Evolutionary conservation across 495 filamentous ascomycete species (phyloP), one percentile per base, ranked within the genome.

Genomic region (Penicillium arizonense): DNA sequence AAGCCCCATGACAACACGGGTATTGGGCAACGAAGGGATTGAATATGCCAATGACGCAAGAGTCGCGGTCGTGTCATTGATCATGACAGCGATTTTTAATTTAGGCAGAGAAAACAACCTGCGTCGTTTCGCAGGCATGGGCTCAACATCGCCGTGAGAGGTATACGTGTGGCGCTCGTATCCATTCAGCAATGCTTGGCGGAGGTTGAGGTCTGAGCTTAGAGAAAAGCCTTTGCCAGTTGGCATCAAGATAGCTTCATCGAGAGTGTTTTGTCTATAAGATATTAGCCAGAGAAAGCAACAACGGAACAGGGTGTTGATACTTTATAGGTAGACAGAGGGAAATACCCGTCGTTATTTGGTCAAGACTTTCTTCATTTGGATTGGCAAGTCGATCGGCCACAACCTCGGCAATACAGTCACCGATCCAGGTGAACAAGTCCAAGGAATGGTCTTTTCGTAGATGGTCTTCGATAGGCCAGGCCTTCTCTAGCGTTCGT

Each of bases 191-290:
- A 92, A 71, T 47, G 86, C 80, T 44, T 79, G 76, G 9, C 78
- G 83, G n/a, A 92, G 80, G 54, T 91, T 84, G 13, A 88, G 70
- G 30, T 83, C 77, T 3, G 80, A 79, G 0, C 75, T 80, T 41
- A 91, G 78, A n/a, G 82, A 81, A 56, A 92, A 91, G 12, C 88
- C 88, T 69, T 92, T 91, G 11, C 88, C 88, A 75, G 90, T 90
- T 8, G 84, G 77, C 81, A 88, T 87, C 5, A 92, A 69, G 5
- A 82, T 84, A 0, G 88, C 88, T 56, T 88, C 80, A 36, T 87
- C 77, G 34, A 90, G 73, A 18, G 81, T 79, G 43, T 77, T 75
- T 73, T 92, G 88, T 44, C 87, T 90, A 55, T 11, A 18, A 18
- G 45, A 42, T 14, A 23, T 58, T 42, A 50, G 11, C 33, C 38